Conservation (phyloP, 2,329 filamentous ascomycete species). For the Hawksworthiomyces lignivorus region DNA sequence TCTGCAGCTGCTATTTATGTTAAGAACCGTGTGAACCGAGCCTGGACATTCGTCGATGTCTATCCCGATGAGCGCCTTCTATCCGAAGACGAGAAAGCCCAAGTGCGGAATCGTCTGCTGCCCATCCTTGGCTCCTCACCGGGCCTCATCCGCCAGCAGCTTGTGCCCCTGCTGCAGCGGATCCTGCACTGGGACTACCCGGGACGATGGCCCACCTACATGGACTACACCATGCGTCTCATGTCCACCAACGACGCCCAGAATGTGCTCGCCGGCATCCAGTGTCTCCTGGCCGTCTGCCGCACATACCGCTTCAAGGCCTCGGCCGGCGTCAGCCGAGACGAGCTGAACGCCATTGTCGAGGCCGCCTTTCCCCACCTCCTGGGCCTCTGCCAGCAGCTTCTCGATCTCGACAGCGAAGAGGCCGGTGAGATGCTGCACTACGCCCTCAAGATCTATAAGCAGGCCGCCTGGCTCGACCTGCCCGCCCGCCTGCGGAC, state of each 20-base stretch:
- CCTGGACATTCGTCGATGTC: conserved; percentile 76
- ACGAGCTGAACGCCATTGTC: conserved; percentile 91
- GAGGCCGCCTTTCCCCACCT: conserved; percentile 84
- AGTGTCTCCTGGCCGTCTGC: conserved; percentile 91
- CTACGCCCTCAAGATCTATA: conserved; percentile 91
- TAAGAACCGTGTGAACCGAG: conserved; percentile 93
- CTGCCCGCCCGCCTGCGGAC: conserved; percentile 69
- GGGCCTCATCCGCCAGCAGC: conserved; percentile 78
- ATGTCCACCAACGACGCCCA: conserved; percentile 78
- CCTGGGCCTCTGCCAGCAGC: conserved; percentile 75
- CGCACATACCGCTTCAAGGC: conserved; percentile 91
- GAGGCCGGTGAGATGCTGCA: conserved; percentile 97
- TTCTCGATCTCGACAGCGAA: conserved; percentile 83
- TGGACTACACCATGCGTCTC: conserved; percentile 85
- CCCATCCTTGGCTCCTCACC: conserved; percentile 78
- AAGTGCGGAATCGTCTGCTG: conserved; percentile 80
- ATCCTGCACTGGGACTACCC: conserved; percentile 96
- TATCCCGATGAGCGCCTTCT: conserved; percentile 66
- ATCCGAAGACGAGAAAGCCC: conserved; percentile 79
- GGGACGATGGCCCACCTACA: conserved; percentile 85
- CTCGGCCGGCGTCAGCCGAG: conserved; percentile 64
- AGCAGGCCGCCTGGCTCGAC: conserved; percentile 96
- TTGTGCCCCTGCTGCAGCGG: conserved; percentile 90
- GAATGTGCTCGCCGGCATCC: conserved; percentile 85
- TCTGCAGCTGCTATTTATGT: conserved; percentile 82